Percentiles rank a stretch among this genome's conserved stretches.
These are phyloP conservation scores for Canavalia gladiata DNA, from an alignment of 306 rosid species.

Conservation along the genomic window DNA sequence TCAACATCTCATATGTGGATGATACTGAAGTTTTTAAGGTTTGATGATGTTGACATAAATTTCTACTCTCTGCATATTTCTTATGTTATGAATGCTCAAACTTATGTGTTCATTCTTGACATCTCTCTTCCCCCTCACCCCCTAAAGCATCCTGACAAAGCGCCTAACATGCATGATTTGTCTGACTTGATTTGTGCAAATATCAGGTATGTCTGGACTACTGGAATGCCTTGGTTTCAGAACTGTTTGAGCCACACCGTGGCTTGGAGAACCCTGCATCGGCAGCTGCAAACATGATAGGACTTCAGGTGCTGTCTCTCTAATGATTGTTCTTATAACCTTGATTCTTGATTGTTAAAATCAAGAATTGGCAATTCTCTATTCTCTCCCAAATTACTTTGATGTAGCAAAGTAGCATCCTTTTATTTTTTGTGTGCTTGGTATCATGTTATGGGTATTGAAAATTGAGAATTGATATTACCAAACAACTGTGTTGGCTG, in stretches of 20 bases:
- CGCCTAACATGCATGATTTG: not conserved
- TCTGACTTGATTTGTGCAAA: constrained; percentile 29
- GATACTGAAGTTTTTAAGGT: constrained; percentile 96
- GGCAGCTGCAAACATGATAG: constrained; percentile 48
- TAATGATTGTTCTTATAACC: constrained; percentile 46
- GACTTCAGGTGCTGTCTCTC: constrained; percentile 62
- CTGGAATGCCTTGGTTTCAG: constrained; percentile 87
- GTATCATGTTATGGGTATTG: constrained; percentile 1
- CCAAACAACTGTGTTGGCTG: not conserved
- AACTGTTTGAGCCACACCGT: constrained; percentile 57
- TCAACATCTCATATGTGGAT: constrained; percentile 87
- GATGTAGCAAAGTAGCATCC: not conserved
- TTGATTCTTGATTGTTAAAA: constrained; percentile 19
- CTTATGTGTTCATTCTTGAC: not conserved
- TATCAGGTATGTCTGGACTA: constrained; percentile 80
- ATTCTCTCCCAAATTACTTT: not conserved
- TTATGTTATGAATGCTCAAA: not conserved
- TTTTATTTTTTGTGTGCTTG: not conserved
- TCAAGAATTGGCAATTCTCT: not conserved
- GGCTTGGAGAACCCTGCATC: constrained; percentile 44
- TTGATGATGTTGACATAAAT: not conserved
- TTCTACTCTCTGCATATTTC: not conserved
- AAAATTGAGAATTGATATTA: constrained; percentile 6
- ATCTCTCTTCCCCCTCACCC: not conserved
- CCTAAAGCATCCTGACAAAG: not conserved